phyloP scores from a whole-genome alignment of 148 eudicot species.

The Beta vulgaris region DNA sequence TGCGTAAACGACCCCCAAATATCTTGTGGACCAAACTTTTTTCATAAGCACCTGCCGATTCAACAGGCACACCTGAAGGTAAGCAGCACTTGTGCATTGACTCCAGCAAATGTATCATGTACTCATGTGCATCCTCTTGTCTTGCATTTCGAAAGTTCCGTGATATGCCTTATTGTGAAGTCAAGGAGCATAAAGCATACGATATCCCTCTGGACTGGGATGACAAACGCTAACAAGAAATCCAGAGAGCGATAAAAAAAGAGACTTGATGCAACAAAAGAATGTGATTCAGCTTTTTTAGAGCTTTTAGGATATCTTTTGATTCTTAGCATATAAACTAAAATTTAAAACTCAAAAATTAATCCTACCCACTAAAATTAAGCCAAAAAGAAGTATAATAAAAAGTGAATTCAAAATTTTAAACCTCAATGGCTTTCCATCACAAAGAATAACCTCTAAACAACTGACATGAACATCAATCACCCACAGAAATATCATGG shows the following conservation, averaged over 20 bases:
- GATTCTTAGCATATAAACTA: neutral
- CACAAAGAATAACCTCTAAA: neutral
- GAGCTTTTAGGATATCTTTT: neutral
- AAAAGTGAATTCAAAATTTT: neutral
- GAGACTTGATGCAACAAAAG: neutral
- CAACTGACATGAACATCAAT: neutral
- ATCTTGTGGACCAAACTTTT: slow-evolving; percentile 91
- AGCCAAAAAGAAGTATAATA: neutral
- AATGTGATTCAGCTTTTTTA: neutral
- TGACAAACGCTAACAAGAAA: neutral
- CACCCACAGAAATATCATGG: neutral
- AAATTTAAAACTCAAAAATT: neutral
- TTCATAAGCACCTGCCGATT: slow-evolving; percentile 90
- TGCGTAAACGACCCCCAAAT: slow-evolving; percentile 88
- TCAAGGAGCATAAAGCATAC: slow-evolving; percentile 46
- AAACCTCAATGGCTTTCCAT: neutral
- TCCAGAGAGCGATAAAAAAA: neutral
- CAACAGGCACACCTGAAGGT: slow-evolving; percentile 81
- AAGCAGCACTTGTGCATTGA: slow-evolving; percentile 96
- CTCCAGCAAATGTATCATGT: slow-evolving; percentile 90
- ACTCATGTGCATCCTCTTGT: slow-evolving; percentile 98
- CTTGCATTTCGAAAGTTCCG: slow-evolving; percentile 75
- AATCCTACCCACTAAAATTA: neutral
- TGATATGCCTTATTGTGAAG: slow-evolving; percentile 63
- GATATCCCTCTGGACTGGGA: neutral